Conservation (phyloP, 306 rosid species). For the Cyclanthera cordifolia region DNA sequence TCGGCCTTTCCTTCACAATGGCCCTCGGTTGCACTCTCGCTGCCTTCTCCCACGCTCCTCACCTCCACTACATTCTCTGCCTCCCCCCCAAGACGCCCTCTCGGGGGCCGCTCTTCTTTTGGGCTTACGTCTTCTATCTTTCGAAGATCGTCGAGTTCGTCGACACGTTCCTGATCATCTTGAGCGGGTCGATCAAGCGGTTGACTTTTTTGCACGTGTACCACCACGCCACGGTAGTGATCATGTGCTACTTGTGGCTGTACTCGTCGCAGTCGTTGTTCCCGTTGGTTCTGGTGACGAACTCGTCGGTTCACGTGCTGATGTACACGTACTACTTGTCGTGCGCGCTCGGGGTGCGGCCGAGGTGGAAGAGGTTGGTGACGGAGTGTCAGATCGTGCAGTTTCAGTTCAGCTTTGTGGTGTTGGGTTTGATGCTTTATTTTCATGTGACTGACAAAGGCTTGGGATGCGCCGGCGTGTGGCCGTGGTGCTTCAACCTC, state of each 20-base stretch:
- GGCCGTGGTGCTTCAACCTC: slow-evolving; percentile 71
- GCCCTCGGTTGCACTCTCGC: slow-evolving; percentile 40
- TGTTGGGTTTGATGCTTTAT: slow-evolving; percentile 46
- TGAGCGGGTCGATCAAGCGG: slow-evolving; percentile 39
- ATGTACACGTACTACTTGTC: slow-evolving; percentile 73
- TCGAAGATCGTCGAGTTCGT: slow-evolving; percentile 64
- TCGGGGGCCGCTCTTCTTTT: slow-evolving; percentile 72
- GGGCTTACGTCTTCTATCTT: slow-evolving; percentile 91
- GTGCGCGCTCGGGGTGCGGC: slow-evolving; percentile 39
- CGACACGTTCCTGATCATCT: slow-evolving; percentile 63
- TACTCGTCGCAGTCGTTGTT: slow-evolving; percentile 56
- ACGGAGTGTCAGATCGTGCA: slow-evolving; percentile 72
- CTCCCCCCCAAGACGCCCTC: slow-evolving; percentile 41
- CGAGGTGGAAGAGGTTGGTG: slow-evolving; percentile 64
- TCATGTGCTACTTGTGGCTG: slow-evolving; percentile 77
- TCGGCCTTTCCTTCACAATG: slow-evolving; percentile 53
- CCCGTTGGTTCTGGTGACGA: slow-evolving; percentile 61
- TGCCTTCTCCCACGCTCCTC: slow-evolving; percentile 28
- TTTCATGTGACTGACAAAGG: slow-evolving; percentile 32
- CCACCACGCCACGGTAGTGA: slow-evolving; percentile 69
- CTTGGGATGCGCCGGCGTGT: slow-evolving; percentile 51
- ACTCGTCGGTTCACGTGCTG: slow-evolving; percentile 61
- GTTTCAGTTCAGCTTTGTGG: slow-evolving; percentile 57
- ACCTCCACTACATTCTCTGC: slow-evolving; percentile 38
- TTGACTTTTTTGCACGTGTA: slow-evolving; percentile 83